Conservation (phyloP, 2,329 filamentous ascomycete species). For the Stagonosporopsis chrysanthemi region DNA sequence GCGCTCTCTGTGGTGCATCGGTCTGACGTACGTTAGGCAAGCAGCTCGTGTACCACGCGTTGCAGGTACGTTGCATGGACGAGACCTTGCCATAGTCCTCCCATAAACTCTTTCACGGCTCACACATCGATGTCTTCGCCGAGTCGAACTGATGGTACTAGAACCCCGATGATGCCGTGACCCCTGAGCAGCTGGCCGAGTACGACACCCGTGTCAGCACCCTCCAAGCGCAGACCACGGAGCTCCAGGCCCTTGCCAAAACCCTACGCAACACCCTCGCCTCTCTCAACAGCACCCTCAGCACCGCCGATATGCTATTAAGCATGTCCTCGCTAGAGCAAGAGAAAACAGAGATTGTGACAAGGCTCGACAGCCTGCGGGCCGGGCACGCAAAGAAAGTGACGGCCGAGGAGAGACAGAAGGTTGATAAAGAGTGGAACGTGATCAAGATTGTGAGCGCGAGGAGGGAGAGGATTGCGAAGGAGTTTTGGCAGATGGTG, state of each 20-base stretch:
- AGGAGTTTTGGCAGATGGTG: slow-evolving; percentile 60
- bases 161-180: slow-evolving; percentile 58
- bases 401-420: slow-evolving; percentile 56
- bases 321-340: slow-evolving; percentile 54
- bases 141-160: slow-evolving; percentile 36
- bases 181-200: slow-evolving; percentile 57
- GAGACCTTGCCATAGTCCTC: too few relatives aligned
- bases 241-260: slow-evolving; percentile 58
- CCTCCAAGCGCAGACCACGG: slow-evolving; percentile 56
- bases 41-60: slow-evolving; percentile 67
- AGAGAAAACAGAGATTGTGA: slow-evolving; percentile 53
- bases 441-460: slow-evolving; percentile 51
- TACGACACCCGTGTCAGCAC: slow-evolving; percentile 59
- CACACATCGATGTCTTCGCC: too few relatives aligned
- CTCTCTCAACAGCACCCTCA: slow-evolving; percentile 57
- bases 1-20: background rate
- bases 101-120: too few relatives aligned
- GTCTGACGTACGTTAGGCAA: slow-evolving; percentile 57
- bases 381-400: slow-evolving; percentile 55
- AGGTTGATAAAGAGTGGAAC: slow-evolving; percentile 56
- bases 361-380: slow-evolving; percentile 52
- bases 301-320: slow-evolving; percentile 59
- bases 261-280: slow-evolving; percentile 57
- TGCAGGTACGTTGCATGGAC: slow-evolving; percentile 48
- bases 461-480: slow-evolving; percentile 58